Conservation (phyloP, 139 green algal genomes). For the Diplosphaera chodatii region DNA sequence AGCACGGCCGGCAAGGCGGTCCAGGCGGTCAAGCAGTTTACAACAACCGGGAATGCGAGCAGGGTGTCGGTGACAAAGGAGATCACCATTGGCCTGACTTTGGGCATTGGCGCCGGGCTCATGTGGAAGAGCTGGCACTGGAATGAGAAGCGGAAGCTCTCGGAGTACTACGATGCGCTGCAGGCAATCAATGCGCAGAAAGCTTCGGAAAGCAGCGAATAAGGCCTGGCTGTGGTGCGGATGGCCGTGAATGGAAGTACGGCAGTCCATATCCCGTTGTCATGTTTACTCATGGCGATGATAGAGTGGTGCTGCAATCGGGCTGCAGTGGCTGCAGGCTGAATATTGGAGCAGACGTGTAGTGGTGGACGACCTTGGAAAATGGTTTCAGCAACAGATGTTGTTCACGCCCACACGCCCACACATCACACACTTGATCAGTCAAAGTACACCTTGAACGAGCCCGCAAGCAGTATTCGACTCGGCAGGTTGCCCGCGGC, state of each 20-base stretch:
- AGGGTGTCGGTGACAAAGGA: conserved; percentile 27
- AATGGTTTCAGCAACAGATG: no score
- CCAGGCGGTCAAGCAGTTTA: conserved; percentile 37
- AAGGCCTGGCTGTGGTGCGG: no score
- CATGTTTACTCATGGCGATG: no score
- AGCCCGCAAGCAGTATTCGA: conserved; percentile 68
- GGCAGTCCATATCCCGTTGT: no score
- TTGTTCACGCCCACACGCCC: no score
- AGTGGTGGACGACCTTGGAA: no score
- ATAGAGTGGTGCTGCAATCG: no score
- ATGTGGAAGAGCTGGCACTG: conserved; percentile 40
- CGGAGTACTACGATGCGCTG: conserved; percentile 40
- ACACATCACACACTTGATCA: conserved; percentile 13
- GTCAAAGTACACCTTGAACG: conserved; percentile 60
- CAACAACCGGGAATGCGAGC: conserved; percentile 24
- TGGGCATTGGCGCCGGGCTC: conserved; percentile 10
- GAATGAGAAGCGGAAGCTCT: conserved; percentile 50
- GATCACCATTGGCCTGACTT: conserved; percentile 17
- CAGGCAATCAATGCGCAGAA: background rate
- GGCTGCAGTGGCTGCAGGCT: no score
- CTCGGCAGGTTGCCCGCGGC: conserved; percentile 62
- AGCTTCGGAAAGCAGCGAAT: background rate
- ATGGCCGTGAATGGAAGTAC: no score
- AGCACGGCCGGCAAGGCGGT: conserved; percentile 41
- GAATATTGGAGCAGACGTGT: no score